Conservation (phyloP, 2,329 filamentous ascomycete species). For the Alternaria postmessia region DNA sequence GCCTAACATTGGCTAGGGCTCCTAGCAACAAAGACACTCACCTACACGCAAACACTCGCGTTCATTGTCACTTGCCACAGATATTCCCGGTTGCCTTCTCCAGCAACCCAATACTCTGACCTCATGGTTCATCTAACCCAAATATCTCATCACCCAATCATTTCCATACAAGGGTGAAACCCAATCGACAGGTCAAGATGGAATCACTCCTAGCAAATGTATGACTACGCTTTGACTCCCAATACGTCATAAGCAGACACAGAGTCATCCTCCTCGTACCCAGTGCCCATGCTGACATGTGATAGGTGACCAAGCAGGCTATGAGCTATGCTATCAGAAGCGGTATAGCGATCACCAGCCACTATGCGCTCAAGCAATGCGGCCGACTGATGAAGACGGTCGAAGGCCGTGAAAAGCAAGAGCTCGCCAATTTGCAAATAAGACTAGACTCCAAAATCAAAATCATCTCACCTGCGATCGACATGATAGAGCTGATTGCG, state of each 20-base stretch:
- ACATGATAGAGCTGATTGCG: conserved; percentile 88
- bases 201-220: conserved; percentile 72
- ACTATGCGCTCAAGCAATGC: conserved; percentile 84
- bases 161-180: conserved; percentile 4
- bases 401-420: conserved; percentile 73
- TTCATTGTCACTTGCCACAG: background rate
- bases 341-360: conserved; percentile 83
- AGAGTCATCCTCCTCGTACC: background rate
- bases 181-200: conserved; percentile 63
- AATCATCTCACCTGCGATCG: conserved; percentile 89
- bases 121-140: conserved; percentile 9
- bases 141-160: background rate
- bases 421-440: conserved; percentile 75
- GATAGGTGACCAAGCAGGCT: conserved; percentile 74
- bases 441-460: conserved; percentile 86
- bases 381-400: conserved; percentile 76
- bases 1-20: conserved; percentile 37
- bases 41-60: conserved; percentile 13
- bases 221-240: conserved; percentile 23
- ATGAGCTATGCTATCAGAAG: conserved; percentile 91
- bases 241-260: conserved; percentile 5
- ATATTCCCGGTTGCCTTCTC: background rate
- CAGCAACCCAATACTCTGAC: background rate
- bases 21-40: conserved; percentile 23
- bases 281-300: conserved; percentile 13